These are phyloP conservation scores for Chrysopogon serrulatus DNA, from an alignment of 176 grass and related monocot species.

Conservation along the genomic window DNA sequence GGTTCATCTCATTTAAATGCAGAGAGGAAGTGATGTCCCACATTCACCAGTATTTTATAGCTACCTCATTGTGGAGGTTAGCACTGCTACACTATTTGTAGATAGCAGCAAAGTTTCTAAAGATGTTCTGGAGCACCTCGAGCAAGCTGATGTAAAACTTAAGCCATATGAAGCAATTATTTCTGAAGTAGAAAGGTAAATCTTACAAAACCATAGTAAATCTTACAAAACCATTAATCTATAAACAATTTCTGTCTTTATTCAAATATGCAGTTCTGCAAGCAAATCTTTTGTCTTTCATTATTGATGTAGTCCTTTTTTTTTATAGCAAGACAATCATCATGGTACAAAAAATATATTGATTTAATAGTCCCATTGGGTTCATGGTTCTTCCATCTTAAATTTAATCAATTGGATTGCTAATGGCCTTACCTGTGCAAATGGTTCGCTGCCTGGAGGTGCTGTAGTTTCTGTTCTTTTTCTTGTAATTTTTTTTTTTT, in stretches of 20 bases:
- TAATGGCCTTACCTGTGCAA: neutral
- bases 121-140: slow-evolving; percentile 57
- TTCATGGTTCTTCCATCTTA: neutral
- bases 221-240: neutral
- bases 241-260: neutral
- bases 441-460: neutral
- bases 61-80: slow-evolving; percentile 73
- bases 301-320: neutral
- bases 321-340: neutral
- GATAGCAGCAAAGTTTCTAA: slow-evolving; percentile 73
- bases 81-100: slow-evolving; percentile 69
- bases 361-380: neutral
- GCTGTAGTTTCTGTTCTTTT: neutral
- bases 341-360: neutral
- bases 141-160: slow-evolving; percentile 63
- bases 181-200: slow-evolving; percentile 74
- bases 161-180: slow-evolving; percentile 83
- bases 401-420: neutral
- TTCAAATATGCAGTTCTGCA: neutral
- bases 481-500: neutral
- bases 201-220: no score
- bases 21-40: slow-evolving; percentile 95
- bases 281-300: neutral
- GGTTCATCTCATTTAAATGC: slow-evolving; percentile 30
- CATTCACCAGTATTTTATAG: slow-evolving; percentile 96